Evolutionary conservation across 208 protist genomes (phyloP).

Genomic region (Herpetomonas tarakana): DNA sequence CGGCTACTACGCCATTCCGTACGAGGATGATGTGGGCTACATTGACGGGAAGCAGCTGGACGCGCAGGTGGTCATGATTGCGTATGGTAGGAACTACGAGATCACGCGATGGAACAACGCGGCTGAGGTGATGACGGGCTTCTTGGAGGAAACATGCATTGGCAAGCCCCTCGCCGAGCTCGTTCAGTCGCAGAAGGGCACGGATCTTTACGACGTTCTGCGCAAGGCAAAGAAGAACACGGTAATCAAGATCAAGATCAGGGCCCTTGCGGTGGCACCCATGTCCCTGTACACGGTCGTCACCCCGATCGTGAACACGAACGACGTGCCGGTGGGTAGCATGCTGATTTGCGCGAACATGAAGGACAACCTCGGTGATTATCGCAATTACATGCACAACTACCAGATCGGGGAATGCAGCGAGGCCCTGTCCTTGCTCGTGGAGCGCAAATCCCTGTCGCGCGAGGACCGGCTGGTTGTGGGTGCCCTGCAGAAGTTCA

Average conservation of each 20-base stretch:
- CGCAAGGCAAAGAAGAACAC: slow-evolving; percentile 29
- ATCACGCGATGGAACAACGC: slow-evolving; percentile 88
- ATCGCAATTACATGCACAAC: slow-evolving; percentile 78
- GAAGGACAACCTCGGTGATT: slow-evolving; percentile 76
- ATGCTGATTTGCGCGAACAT: slow-evolving; percentile 87
- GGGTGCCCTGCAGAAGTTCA: slow-evolving; percentile 44
- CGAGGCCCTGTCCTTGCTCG: slow-evolving; percentile 35
- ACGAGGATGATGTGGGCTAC: slow-evolving; percentile 67
- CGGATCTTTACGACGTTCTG: slow-evolving; percentile 43
- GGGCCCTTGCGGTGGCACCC: slow-evolving; percentile 68
- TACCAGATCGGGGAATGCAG: slow-evolving; percentile 63
- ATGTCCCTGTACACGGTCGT: slow-evolving; percentile 74
- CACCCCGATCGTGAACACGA: slow-evolving; percentile 56
- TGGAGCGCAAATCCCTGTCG: slow-evolving; percentile 32
- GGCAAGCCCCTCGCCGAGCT: slow-evolving; percentile 84
- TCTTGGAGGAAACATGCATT: slow-evolving; percentile 74
- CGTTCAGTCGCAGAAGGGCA: slow-evolving; percentile 55
- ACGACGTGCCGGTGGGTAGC: slow-evolving; percentile 55
- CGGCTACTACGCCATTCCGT: slow-evolving; percentile 79
- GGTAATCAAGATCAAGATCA: slow-evolving; percentile 75
- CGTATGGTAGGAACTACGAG: slow-evolving; percentile 63
- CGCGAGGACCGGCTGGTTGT: slow-evolving; percentile 34
- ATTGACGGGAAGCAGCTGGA: slow-evolving; percentile 84
- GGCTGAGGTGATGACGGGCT: slow-evolving; percentile 83
- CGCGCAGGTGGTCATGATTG: slow-evolving; percentile 88